Evolutionary conservation across 1,139 yeast species (phyloP), one percentile per base, ranked within the genome.

Genomic region (Eremothecium coryli): DNA sequence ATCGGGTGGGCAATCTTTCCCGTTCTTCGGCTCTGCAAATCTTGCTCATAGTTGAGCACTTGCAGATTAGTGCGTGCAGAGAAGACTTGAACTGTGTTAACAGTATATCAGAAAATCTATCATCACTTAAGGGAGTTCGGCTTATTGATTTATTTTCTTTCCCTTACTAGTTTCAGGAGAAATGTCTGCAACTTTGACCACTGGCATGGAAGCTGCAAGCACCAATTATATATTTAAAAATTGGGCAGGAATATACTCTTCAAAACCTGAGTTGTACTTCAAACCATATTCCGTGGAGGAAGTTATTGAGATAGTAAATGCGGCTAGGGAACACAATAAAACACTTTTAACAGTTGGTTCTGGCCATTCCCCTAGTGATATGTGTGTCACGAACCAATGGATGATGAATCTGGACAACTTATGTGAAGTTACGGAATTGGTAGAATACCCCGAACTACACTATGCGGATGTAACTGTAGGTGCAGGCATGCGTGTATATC

Each of bases 291-390:
- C 65, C 15, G 50, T 79, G 3, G 81, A 74, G 7, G 82, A 85
- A 48, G 75, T 86, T 31, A 64, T 65, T 37, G 65, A 62, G 24
- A 65, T 88, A 38, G 82, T 90, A 28, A 64, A 70, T 29, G 68
- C 68, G 38, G 98, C 97, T 4, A 64, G 71, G 30, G 52, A 62
- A 33, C 54, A 65, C 24, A 65, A 68, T 13, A 79, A 75, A 45
- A 82, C 94, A 12, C 64, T 90, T 39, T 80, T 84, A 70, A 74
- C 85, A 2, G 90, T 84, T 6, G 98, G 98, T 0, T 77, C 95
- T 0, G 96, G 96, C 21, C 97, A 90, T 55, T 86, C 97, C 5
- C 98, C 98, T 0, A 81, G 93, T 31, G 88, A 78, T 52, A 62
- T 90, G 60, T 85, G 95, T 33, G 81, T 86, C 81, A 82, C 95